A percentile compares a stretch with the other conserved stretches of the same genome.
phyloP scores from a whole-genome alignment of 768 basidiomycete species.

The Phlebiopsis gigantea region DNA sequence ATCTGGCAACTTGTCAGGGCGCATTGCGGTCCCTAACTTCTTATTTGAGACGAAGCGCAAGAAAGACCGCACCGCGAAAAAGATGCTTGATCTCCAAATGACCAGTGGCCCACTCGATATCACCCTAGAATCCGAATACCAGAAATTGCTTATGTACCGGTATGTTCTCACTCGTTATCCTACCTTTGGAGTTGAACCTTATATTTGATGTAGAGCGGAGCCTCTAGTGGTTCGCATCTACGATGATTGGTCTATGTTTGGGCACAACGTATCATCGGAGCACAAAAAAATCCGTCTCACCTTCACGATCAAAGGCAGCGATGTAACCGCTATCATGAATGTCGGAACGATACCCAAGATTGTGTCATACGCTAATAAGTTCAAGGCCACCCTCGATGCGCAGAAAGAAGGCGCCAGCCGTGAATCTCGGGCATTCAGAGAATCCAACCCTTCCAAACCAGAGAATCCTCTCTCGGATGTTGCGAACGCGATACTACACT shows the following conservation, averaged over 20 bases:
- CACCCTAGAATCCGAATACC: conserved; percentile 71
- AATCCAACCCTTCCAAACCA: conserved; percentile 65
- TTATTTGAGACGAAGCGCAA: conserved; percentile 71
- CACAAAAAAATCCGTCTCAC: conserved; percentile 60
- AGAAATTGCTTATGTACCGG: conserved; percentile 72
- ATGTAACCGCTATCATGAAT: conserved; percentile 61
- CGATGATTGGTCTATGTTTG: conserved; percentile 74
- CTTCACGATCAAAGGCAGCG: conserved; percentile 70
- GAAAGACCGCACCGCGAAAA: conserved; percentile 38
- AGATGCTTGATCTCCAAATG: conserved; percentile 70
- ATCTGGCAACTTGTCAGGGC: conserved; percentile 67
- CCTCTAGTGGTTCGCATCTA: conserved; percentile 68
- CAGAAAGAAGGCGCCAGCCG: conserved; percentile 74
- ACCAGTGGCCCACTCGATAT: conserved; percentile 66
- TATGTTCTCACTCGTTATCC: conserved; percentile 28
- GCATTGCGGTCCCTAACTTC: conserved; percentile 60
- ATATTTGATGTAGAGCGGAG: conserved; percentile 53
- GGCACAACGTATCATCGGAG: conserved; percentile 32
- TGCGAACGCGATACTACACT: conserved; percentile 78
- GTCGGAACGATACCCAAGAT: conserved; percentile 76
- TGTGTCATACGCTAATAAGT: conserved; percentile 67
- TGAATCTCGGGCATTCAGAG: conserved; percentile 74
- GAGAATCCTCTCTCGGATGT: conserved; percentile 80
- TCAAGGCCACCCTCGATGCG: conserved; percentile 63
- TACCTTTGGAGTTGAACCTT: neutral